These are phyloP conservation scores for Penicillium coffeae DNA, from an alignment of 495 filamentous ascomycete genomes.

Conservation along the genomic window DNA sequence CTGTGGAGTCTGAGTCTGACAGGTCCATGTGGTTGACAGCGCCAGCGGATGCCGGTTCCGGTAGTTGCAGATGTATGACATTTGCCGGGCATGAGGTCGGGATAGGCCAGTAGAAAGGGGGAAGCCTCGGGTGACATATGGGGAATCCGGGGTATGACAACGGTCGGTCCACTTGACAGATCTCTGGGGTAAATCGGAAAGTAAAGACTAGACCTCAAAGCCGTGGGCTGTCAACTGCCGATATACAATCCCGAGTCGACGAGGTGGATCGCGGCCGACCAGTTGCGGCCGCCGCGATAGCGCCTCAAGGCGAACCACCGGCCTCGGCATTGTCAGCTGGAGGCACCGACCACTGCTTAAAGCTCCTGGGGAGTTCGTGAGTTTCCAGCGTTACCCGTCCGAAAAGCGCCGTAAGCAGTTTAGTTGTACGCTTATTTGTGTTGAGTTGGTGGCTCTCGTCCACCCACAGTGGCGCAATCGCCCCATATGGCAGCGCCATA, in stretches of 20 bases:
- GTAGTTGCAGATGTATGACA: not conserved
- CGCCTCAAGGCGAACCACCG: too few species aligned
- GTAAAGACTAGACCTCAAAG: not conserved
- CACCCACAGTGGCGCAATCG: not conserved
- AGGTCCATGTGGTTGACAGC: not conserved
- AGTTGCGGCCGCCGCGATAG: too few species aligned
- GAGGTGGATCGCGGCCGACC: too few species aligned
- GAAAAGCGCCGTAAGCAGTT: too few species aligned
- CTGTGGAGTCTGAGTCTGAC: not conserved
- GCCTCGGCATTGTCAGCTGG: not conserved
- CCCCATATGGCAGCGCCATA: not conserved
- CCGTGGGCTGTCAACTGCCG: constrained; percentile 8
- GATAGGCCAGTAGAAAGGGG: not conserved
- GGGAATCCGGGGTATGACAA: too few species aligned
- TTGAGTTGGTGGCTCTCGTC: too few species aligned
- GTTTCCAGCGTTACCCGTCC: too few species aligned
- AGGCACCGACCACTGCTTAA: not conserved
- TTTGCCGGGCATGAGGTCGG: not conserved
- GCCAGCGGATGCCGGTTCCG: not conserved
- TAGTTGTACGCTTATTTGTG: too few species aligned
- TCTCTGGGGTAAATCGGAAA: too few species aligned
- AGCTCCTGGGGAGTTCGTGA: too few species aligned
- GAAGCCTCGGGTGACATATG: not conserved
- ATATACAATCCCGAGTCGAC: constrained; percentile 3
- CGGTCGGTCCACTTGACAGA: too few species aligned